Evolutionary conservation across 345 rosid species (phyloP).

Genomic region (Corchorus olitorius): DNA sequence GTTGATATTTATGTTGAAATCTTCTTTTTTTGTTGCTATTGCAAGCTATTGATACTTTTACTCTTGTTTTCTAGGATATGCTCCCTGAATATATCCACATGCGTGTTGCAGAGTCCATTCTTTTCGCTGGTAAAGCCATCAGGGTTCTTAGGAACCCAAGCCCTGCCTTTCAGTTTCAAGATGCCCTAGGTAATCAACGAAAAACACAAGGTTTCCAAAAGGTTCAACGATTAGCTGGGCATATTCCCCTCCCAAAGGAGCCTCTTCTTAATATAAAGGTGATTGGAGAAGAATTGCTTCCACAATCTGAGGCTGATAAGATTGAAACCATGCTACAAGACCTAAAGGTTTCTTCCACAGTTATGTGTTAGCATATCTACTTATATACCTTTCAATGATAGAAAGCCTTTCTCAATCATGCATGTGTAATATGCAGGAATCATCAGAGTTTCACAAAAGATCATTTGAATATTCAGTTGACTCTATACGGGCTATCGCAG

Average conservation of each 20-base stretch:
- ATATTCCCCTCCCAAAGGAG: constrained; percentile 55
- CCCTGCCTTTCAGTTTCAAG: constrained; percentile 67
- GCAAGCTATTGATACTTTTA: constrained; percentile 18
- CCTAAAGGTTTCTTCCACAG: constrained; percentile 61
- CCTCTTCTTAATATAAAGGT: constrained; percentile 47
- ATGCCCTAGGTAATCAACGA: constrained; percentile 52
- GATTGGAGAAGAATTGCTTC: constrained; percentile 79
- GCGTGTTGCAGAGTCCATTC: constrained; percentile 89
- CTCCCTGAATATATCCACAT: constrained; percentile 86
- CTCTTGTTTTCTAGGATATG: constrained; percentile 77
- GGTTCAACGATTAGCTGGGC: constrained; percentile 56
- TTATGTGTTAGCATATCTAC: constrained; percentile 3
- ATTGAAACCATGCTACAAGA: constrained; percentile 86
- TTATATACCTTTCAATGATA: constrained; percentile 10
- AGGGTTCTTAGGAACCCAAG: constrained; percentile 93
- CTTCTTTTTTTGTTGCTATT: not conserved
- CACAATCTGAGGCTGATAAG: constrained; percentile 93
- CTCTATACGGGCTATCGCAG: constrained; percentile 90
- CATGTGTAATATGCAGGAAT: constrained; percentile 53
- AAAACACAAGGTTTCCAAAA: constrained; percentile 52
- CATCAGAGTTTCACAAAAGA: constrained; percentile 92
- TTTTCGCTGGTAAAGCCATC: constrained; percentile 97
- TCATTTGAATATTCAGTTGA: constrained; percentile 84
- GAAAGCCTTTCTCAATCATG: not conserved
- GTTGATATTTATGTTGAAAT: not conserved